Conservation (phyloP, 768 basidiomycete species). For the Suillus clintonianus region DNA sequence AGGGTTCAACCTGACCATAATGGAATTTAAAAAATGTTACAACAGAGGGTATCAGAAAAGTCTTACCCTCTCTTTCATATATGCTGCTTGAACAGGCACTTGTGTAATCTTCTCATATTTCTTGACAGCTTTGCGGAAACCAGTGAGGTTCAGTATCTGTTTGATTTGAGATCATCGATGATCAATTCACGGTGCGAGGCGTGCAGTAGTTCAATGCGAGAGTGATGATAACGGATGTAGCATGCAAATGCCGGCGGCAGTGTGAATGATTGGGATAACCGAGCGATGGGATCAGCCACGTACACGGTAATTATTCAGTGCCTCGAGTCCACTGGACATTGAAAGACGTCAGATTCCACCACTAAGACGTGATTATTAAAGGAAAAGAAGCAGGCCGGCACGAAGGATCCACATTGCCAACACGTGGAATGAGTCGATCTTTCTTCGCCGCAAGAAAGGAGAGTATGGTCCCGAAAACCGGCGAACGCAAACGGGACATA, state of each 20-base stretch:
- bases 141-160: slow-evolving; percentile 84
- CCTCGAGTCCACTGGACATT: slow-evolving; percentile 64
- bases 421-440: neutral
- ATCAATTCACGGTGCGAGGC: neutral
- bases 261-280: neutral
- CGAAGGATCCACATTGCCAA: neutral
- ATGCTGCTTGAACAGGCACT: slow-evolving; percentile 71
- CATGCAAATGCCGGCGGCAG: neutral
- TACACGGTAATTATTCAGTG: slow-evolving; percentile 88
- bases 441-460: neutral
- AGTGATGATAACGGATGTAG: neutral
- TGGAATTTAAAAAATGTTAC: neutral
- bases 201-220: neutral
- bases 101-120: slow-evolving; percentile 83
- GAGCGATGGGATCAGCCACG: slow-evolving; percentile 16
- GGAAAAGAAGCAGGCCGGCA: neutral
- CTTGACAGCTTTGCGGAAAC: slow-evolving; percentile 84
- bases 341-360: neutral
- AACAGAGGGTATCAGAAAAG: neutral
- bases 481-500: slow-evolving; percentile 27
- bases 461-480: neutral
- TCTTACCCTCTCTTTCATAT: slow-evolving; percentile 76
- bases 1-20: slow-evolving; percentile 58
- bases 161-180: neutral
- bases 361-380: neutral